Percentiles rank a stretch among this genome's conserved stretches.
Evolutionary conservation across 176 grass and related monocot genomes (phyloP).

Genomic region (maize (Zea mays)): Zm-B73-REFERENCE-NAM-5.0 NC_050099.1:247652001-247652500

Average conservation of each 20-base stretch:
- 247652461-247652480: constrained; percentile 1
- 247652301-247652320: constrained; percentile 66
- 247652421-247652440: constrained; percentile 58
- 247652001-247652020: constrained; percentile 42
- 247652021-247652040: constrained; percentile 78
- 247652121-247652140: constrained; percentile 73
- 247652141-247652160: constrained; percentile 69
- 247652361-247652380: constrained; percentile 67
- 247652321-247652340: constrained; percentile 69
- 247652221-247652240: constrained; percentile 53
- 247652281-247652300: constrained; percentile 49
- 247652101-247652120: constrained; percentile 93
- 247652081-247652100: constrained; percentile 88
- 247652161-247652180: constrained; percentile 80
- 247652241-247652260: constrained; percentile 40
- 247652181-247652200: constrained; percentile 70
- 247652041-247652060: constrained; percentile 49
- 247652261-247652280: constrained; percentile 17
- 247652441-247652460: constrained; percentile 54
- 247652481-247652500: neutral
- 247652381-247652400: constrained; percentile 62
- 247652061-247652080: constrained; percentile 63
- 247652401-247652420: constrained; percentile 69
- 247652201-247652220: constrained; percentile 66
- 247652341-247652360: constrained; percentile 81